A percentile compares a stretch with the other conserved stretches of the same genome.
phyloP scores from a whole-genome alignment of 768 basidiomycete species.

The Chalciporus piperatus region DNA sequence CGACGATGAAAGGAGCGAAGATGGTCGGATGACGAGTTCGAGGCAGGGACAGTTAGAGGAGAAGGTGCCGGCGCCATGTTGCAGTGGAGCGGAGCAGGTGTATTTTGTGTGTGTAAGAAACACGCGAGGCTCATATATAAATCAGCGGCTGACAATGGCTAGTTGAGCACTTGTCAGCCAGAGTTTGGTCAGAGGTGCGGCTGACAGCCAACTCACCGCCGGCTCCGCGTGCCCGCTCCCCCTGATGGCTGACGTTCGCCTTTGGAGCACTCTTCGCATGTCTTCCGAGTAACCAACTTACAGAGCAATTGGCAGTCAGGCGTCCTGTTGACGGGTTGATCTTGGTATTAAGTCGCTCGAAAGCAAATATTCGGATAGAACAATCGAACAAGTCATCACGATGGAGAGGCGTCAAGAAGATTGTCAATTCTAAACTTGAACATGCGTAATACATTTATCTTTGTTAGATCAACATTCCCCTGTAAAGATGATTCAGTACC shows the following conservation, averaged over 20 bases:
- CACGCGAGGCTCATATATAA: conserved; percentile 21
- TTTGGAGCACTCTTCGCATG: background rate
- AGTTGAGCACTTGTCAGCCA: conserved; percentile 14
- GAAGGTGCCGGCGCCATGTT: conserved; percentile 24
- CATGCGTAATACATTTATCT: conserved; percentile 14
- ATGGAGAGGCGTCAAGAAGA: background rate
- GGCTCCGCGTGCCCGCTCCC: no score
- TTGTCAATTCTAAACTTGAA: background rate
- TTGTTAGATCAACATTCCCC: conserved; percentile 46
- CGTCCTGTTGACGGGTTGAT: background rate
- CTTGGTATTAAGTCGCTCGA: background rate
- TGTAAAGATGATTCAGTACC: conserved; percentile 26
- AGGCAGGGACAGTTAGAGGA: background rate
- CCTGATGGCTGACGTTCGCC: background rate
- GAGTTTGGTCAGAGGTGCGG: no score
- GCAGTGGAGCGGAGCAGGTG: background rate
- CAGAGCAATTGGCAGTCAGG: background rate
- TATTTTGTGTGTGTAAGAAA: background rate
- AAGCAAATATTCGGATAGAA: no score
- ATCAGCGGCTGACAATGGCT: conserved; percentile 23
- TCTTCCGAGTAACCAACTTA: background rate
- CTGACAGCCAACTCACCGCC: conserved; percentile 10
- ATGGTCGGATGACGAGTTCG: conserved; percentile 1
- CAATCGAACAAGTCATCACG: background rate
- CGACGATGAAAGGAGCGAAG: conserved; percentile 19